Base-by-base conservation (phyloP, 2,329 filamentous ascomycete genomes). In the Fusarium pseudograminearum region DNA sequence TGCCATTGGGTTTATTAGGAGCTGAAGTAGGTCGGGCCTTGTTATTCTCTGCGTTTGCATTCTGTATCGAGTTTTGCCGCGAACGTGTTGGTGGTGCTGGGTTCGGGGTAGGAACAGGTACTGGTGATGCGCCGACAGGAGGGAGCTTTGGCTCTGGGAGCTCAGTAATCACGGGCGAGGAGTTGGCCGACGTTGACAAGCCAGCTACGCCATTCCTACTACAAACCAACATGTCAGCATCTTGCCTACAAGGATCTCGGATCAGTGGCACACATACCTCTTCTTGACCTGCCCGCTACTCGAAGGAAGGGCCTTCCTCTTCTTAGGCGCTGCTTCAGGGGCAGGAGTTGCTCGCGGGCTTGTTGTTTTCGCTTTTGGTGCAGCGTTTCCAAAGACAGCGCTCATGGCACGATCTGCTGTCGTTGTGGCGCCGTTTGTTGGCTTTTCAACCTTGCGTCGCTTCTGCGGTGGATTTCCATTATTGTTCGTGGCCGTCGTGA, bases 381-480 rank as follows among this genome's bases (percentile, higher is more conserved):
- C 80, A 67, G 78, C 83, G 53, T 72, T 81, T 12, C 83, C 84
- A 71, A 86, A 84, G 15, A 86, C 86, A 12, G 80, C 81, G 76
- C 89, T 91, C 78, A 91, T 83, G n/a, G 90, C 88, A 63, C 91
- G 88, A 75, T 94, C 92, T 83, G 90, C 88, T 5, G 83, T 78
- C 4, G 83, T 78, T 31, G 82, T 80, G 7, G 79, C 82, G 40
- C 83, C 83, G 64, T 83, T 84, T 16, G 81, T 77, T 12, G 85
- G 80, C 73, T 93, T 93, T 73, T 97, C 93, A 4, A 93, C 89
- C 80, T 94, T 97, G 70, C 94, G 90, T 74, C 93, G 87, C 82
- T 97, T 97, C 26, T 85, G 83, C 4, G 90, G 84, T 15, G 89
- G 85, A 30, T 86, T 84, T 67, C 85, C 87, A 20, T 86, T 87